Base-by-base conservation (phyloP, 176 grass and related monocot genomes). In the Phyllostachys edulis region DNA sequence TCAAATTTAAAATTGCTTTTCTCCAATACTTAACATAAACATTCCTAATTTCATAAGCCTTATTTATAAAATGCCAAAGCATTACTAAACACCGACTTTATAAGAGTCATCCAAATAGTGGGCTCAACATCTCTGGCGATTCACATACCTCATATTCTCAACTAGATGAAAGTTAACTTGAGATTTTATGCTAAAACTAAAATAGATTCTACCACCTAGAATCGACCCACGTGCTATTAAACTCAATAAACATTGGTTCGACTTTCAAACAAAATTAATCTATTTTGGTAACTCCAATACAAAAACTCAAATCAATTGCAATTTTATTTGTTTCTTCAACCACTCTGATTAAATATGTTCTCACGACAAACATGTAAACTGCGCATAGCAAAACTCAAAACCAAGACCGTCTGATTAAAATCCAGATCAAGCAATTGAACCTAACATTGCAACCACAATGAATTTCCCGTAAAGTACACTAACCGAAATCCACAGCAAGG, bases 111-210 rank as follows among this genome's bases (percentile, higher is more conserved):
- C 36, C 66, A 71, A 51, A n/a, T 11, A 26, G 69, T 9, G 13
- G 71, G 23, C n/a, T 18, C 49, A 64, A 71, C 42, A 51, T 65
- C 29, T 7, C 14, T 16, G 23, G 15, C 2, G 4, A 73, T 73
- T 16, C 3, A 32, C 37, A 57, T 55, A 42, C 12, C 26, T 75
- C 59, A 13, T 15, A 75, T 26, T 34, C 12, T 36, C 24, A 73
- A 62, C 14, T 10, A 63, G 17, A 34, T 36, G 39, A 63, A 63
- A 34, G 12, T 73, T 68, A 63, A 76, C 17, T 0, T 71, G 57
- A 42, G 21, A 26, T 4, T 80, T 54, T 6, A 80, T 86, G 34
- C 45, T 71, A 63, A 41, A 66, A 52, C 13, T 12, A 85, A 79
- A 61, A 24, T 38, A 24, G 12, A 59, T 60, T 38, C 6, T 36